These are phyloP conservation scores for Cutaneotrichosporon mucoides DNA, from an alignment of 1,284 basidiomycete species.

Conservation along the genomic window DNA sequence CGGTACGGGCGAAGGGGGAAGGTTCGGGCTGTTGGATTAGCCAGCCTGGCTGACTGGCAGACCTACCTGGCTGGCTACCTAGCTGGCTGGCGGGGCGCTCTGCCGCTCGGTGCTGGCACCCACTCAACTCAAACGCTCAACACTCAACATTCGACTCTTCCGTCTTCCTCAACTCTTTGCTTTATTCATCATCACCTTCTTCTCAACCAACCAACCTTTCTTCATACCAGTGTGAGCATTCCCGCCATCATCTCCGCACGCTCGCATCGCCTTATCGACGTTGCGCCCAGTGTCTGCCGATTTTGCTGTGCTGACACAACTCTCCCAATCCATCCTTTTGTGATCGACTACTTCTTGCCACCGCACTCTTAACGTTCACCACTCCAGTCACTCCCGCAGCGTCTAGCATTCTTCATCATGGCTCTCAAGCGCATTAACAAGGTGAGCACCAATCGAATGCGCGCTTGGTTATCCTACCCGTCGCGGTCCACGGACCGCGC, in stretches of 20 bases:
- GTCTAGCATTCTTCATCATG: slow-evolving; percentile 56
- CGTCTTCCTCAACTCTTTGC: too few relatives aligned
- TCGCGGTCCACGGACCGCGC: background rate
- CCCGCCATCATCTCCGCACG: background rate
- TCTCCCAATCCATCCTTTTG: background rate
- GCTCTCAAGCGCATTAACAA: slow-evolving; percentile 99
- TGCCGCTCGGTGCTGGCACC: too few relatives aligned
- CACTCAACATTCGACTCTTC: too few relatives aligned
- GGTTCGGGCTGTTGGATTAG: too few relatives aligned
- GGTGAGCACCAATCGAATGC: slow-evolving; percentile 54
- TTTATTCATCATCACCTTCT: too few relatives aligned
- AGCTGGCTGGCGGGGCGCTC: too few relatives aligned
- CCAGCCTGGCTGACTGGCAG: too few relatives aligned
- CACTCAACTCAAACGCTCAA: too few relatives aligned
- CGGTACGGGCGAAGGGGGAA: too few relatives aligned
- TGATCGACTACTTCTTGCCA: slow-evolving; percentile 1
- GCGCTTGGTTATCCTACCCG: background rate
- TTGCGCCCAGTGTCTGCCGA: background rate
- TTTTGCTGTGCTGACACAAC: background rate
- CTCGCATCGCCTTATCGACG: slow-evolving; percentile 14
- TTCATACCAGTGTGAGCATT: background rate
- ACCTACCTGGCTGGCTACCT: too few relatives aligned
- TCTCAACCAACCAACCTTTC: background rate
- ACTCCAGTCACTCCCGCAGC: slow-evolving; percentile 1
- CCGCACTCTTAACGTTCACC: background rate